Percentiles rank a stretch among this genome's conserved stretches.
Conservation (phyloP, 2,329 filamentous ascomycete genomes). For the Chaetomiaceae sp. region DNA sequence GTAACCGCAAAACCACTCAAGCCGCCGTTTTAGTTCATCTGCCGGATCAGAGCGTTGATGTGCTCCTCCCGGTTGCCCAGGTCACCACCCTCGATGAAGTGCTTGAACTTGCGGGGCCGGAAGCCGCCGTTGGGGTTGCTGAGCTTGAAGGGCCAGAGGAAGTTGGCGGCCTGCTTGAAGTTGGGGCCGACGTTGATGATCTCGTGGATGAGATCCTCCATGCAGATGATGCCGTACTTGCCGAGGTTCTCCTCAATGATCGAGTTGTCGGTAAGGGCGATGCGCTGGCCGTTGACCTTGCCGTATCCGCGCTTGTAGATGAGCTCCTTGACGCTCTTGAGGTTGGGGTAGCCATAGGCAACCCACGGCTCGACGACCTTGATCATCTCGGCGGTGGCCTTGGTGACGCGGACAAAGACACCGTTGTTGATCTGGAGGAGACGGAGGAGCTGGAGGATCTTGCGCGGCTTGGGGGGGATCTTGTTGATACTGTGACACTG, state of each 20-base stretch:
- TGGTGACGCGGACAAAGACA: slow-evolving; percentile 95
- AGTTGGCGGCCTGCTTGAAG: slow-evolving; percentile 99
- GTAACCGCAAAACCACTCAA: slow-evolving; percentile 24
- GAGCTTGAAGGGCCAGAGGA: slow-evolving; percentile 99
- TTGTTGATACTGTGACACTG: slow-evolving; percentile 87
- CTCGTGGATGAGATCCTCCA: slow-evolving; percentile 99
- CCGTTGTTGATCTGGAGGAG: slow-evolving; percentile 99
- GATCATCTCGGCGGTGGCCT: slow-evolving; percentile 95
- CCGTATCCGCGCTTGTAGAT: slow-evolving; percentile 99
- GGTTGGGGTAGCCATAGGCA: slow-evolving; percentile 98
- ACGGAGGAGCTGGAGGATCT: slow-evolving; percentile 98
- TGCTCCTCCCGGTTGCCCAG: slow-evolving; percentile 97
- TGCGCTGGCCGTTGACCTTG: slow-evolving; percentile 97
- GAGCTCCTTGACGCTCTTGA: slow-evolving; percentile 98
- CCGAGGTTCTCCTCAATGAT: slow-evolving; percentile 95
- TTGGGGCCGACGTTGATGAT: slow-evolving; percentile 98
- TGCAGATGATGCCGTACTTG: slow-evolving; percentile 98
- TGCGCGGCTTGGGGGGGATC: slow-evolving; percentile 99
- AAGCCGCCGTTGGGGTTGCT: slow-evolving; percentile 97
- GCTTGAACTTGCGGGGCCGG: slow-evolving; percentile 95
- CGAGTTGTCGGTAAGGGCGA: slow-evolving; percentile 93
- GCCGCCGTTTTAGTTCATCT: slow-evolving; percentile 77
- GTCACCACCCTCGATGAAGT: slow-evolving; percentile 98
- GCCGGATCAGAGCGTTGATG: slow-evolving; percentile 92
- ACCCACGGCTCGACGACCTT: slow-evolving; percentile 99